Conservation (phyloP, 345 rosid genomes). For the Linum usitatissimum region DNA sequence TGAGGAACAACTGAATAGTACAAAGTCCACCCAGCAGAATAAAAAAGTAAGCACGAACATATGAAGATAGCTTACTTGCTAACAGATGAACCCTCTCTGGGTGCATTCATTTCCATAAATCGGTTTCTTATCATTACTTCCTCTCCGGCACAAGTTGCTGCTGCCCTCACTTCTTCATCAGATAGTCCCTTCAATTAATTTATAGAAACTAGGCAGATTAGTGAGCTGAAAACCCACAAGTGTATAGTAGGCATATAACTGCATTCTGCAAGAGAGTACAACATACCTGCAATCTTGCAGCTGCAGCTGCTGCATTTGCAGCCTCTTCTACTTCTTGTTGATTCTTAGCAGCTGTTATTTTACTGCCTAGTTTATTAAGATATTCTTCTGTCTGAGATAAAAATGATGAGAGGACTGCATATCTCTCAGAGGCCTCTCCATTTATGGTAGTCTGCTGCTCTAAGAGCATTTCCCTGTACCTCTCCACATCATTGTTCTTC, state of each 20-base stretch:
- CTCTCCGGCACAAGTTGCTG: constrained; percentile 92
- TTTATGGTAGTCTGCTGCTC: constrained; percentile 89
- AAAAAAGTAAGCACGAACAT: not conserved
- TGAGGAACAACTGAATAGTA: not conserved
- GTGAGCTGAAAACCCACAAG: constrained; percentile 5
- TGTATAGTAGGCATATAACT: not conserved
- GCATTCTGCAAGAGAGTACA: not conserved
- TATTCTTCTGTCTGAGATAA: constrained; percentile 97
- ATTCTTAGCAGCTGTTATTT: constrained; percentile 86
- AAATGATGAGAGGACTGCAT: constrained; percentile 87
- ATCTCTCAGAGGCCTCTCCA: constrained; percentile 96
- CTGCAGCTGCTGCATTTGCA: constrained; percentile 82
- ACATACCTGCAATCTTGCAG: constrained; percentile 82
- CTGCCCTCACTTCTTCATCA: constrained; percentile 91
- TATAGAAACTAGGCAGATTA: constrained; percentile 17
- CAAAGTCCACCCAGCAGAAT: not conserved
- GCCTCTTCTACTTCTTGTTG: constrained; percentile 99
- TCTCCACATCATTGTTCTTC: constrained; percentile 98
- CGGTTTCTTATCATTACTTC: constrained; percentile 93
- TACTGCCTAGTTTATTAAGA: constrained; percentile 84
- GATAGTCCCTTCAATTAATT: constrained; percentile 69
- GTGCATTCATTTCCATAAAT: constrained; percentile 97
- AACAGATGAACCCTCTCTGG: constrained; percentile 79
- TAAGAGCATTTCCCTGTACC: constrained; percentile 96
- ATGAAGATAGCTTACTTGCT: constrained; percentile 58